phyloP scores from a whole-genome alignment of 768 basidiomycete species.

The Suillus bovinus region DNA sequence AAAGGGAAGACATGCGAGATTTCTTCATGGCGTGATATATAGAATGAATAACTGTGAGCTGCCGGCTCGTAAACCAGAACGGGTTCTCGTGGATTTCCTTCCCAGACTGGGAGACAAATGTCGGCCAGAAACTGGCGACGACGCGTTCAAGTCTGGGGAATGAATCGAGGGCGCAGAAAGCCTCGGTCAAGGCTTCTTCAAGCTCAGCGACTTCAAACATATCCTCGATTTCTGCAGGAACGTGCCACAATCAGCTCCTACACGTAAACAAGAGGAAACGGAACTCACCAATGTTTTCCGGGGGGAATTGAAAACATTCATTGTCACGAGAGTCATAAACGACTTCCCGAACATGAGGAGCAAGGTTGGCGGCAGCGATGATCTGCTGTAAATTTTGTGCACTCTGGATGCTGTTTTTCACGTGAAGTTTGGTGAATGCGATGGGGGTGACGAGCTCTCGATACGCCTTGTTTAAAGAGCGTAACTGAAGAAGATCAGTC shows the following conservation, averaged over 20 bases:
- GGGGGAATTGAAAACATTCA: conserved; percentile 25
- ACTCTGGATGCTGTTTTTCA: conserved; percentile 28
- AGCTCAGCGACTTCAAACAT: conserved; percentile 34
- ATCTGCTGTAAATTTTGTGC: conserved; percentile 25
- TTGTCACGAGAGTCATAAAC: conserved; percentile 32
- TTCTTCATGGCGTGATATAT: conserved; percentile 25
- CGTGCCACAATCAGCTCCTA: conserved; percentile 6
- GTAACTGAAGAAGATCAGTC: conserved; percentile 29
- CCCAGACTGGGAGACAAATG: conserved; percentile 25
- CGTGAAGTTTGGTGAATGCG: conserved; percentile 23
- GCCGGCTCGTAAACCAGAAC: conserved; percentile 33
- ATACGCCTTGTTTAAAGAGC: conserved; percentile 27
- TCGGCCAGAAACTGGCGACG: conserved; percentile 33
- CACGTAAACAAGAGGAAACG: neutral
- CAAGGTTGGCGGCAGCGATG: conserved; percentile 22
- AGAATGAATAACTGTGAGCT: conserved; percentile 25
- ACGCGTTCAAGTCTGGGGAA: conserved; percentile 24
- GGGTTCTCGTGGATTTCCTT: conserved; percentile 28
- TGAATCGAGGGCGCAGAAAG: conserved; percentile 21
- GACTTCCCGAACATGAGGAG: conserved; percentile 26
- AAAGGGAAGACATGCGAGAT: conserved; percentile 21
- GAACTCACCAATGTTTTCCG: conserved; percentile 15
- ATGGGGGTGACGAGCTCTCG: conserved; percentile 28
- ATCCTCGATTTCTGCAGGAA: conserved; percentile 20
- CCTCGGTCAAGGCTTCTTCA: conserved; percentile 29